Conservation (phyloP, 306 rosid species). For the Vigna trinervia region DNA sequence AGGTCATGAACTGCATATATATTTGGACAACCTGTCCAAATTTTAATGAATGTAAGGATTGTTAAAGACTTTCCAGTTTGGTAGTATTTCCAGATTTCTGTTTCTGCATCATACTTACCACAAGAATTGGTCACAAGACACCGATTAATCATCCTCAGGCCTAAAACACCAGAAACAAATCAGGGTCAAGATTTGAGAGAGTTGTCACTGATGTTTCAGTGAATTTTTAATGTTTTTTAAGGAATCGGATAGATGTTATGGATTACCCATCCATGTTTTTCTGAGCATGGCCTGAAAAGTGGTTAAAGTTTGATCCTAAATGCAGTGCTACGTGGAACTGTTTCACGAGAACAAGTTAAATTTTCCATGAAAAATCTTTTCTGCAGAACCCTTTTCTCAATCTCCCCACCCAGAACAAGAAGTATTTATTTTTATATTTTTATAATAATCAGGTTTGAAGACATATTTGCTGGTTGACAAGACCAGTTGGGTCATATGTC, state of each 20-base stretch:
- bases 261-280: not conserved
- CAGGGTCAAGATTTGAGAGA: not conserved
- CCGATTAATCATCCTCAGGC: not conserved
- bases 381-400: not conserved
- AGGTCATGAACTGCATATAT: conserved; percentile 9
- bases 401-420: not conserved
- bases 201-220: not conserved
- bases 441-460: not conserved
- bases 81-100: not conserved
- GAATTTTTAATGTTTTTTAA: not conserved
- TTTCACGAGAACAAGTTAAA: not conserved
- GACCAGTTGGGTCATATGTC: not conserved
- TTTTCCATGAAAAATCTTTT: not conserved
- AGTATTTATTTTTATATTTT: not conserved
- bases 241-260: not conserved
- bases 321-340: not conserved
- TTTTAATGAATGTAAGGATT: conserved; percentile 35
- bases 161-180: not conserved
- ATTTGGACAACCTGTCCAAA: conserved; percentile 48
- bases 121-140: not conserved
- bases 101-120: not conserved
- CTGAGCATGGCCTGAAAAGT: not conserved
- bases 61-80: not conserved
- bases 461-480: not conserved
- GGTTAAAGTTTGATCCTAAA: not conserved